Evolutionary conservation across 1,284 basidiomycete species (phyloP), one percentile per base, ranked within the genome.

Genomic region (Amylostereum areolatum): DNA sequence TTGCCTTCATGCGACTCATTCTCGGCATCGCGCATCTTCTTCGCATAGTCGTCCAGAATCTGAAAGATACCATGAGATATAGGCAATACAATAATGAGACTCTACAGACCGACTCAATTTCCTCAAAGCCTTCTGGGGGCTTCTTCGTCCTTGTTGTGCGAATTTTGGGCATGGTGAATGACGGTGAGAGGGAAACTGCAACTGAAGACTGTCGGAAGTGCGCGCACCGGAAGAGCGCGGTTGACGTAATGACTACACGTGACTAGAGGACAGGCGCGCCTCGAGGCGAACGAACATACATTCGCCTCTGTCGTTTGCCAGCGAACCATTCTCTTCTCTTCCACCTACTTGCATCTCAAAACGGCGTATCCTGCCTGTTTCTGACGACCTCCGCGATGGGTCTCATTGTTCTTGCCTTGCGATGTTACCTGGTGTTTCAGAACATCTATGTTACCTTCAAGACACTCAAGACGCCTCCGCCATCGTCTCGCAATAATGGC

Each of bases 1-100:
- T 99, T 99, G 53, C 96, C 96, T 66, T 99, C 97, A 62, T 97
- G 93, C 6, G 86, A 85, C 70, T 98, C 95, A 62, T 93, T 97
- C 77, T 99, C 97, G 8, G 93, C 95, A 66, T 96, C 92, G 55
- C 93, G 78, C 93, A 96, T 96, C 75, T 94, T 95, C 77, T 92
- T 92, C 43, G 91, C 89, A 65, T 95, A 96, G 69, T 96, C 92
- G 61, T 95, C 92, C 56, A 96, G 82, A 55, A 95, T 84, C 85
- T 94, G 66, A 36, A 45, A 42, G 24, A 9, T 4, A 10, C 24
- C 24, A 30, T 55, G 6, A 48, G 39, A 18, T 28, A 29, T 10
- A 24, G 45, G 12, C 29, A 31, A 30, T n/a, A 12, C 24, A 36
- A 51, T 42, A 11, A 25, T 52, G 28, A 50, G 4, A 28, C 2